Conservation (phyloP, 495 filamentous ascomycete genomes). For the Trypethelium eluteriae region DNA sequence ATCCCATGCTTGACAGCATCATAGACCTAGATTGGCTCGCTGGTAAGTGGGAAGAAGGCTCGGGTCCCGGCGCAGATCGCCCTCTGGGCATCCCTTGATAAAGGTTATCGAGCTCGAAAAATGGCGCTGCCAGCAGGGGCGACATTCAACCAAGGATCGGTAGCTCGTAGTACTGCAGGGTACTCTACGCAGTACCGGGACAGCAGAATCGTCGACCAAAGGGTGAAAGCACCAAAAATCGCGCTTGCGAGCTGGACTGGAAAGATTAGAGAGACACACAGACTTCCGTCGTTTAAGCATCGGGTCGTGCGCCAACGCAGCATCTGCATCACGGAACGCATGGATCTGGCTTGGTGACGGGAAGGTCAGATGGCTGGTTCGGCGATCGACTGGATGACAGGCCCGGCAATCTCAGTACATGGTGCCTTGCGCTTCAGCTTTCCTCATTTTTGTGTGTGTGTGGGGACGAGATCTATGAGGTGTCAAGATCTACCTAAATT, state of each 20-base stretch:
- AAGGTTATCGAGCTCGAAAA: background rate
- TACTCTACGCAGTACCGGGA: background rate
- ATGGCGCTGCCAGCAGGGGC: too few species aligned
- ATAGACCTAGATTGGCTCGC: background rate
- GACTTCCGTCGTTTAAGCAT: background rate
- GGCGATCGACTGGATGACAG: conserved; percentile 9
- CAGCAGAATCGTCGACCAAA: background rate
- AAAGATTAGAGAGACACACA: background rate
- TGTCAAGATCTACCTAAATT: background rate
- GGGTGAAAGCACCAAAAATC: background rate
- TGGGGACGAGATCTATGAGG: conserved; percentile 3
- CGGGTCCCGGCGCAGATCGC: background rate
- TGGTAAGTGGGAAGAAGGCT: background rate
- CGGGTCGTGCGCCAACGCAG: background rate
- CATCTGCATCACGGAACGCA: background rate
- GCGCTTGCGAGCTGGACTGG: background rate
- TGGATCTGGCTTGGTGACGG: background rate
- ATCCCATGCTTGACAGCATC: background rate
- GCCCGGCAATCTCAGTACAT: conserved; percentile 1
- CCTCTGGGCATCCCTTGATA: background rate
- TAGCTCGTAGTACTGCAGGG: background rate
- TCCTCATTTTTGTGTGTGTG: background rate
- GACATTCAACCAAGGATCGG: background rate
- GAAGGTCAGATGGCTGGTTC: conserved; percentile 3
- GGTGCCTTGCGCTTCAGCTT: background rate